Evolutionary conservation across 1,284 basidiomycete genomes (phyloP), one percentile per base, ranked within the genome.

Genomic region (Apiotrichum gracile): DNA sequence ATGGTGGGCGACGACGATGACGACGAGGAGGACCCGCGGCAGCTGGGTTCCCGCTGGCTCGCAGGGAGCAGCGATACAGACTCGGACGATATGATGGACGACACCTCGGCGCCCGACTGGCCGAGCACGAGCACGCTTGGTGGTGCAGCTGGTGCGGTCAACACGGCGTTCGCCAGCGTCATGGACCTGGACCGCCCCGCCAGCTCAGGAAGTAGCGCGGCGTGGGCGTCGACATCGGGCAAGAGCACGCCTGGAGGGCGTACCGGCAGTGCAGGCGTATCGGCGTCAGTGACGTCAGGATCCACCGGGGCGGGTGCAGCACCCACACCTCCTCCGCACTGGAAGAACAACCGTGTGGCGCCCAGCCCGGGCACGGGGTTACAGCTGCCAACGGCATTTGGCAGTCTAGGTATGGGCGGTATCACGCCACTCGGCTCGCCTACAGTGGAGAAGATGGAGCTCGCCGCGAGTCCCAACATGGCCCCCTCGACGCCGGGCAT

Each of bases 1-100:
- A 70, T 65, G 58, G 70, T 68, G 13, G 72, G 63, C 5, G 70
- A 64, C 14, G 71, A 73, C 39, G 71, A 73, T 41, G 72, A 74
- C 34, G 69, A 73, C 16, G 67, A 68, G 25, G 56, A 58, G 8
- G 49, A 49, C n/a, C 21, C 25, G 12, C 21, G 49, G 10, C 31
- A 46, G 5, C 39, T 52, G 1, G 52, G 53, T 1, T 27, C 49
- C 2, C 42, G 56, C 5, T 61, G 60, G 59, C 43, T 48, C 10
- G 48, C 43, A 0, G 49, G 35, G 5, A 48, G 45, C 26, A 58
- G 58, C 29, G 71, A 71, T 51, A 62, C 63, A 9, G 71, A 73
- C 52, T 65, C 63, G 13, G 69, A 69, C 25, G 60, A 62, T 47
- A 52, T 60, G 31, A 58, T 63, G 50, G 66, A 65, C n/a, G 64